Evolutionary conservation across 495 filamentous ascomycete species (phyloP), one percentile per base, ranked within the genome.

Genomic region (Hyphodiscus hymeniophilus): DNA sequence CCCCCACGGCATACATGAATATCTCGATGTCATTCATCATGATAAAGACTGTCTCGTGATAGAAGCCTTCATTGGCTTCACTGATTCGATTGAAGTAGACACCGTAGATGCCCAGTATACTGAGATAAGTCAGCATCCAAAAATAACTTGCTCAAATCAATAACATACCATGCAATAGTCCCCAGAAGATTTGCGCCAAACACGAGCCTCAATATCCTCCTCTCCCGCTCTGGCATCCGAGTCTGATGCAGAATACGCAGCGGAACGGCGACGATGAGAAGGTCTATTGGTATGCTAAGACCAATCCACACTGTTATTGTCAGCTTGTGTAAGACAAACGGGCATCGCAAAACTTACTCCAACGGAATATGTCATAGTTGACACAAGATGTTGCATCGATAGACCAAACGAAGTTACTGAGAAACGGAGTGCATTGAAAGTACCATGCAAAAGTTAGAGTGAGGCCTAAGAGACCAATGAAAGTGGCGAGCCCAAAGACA

Each of bases 11-110:
- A 33, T 56, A 56, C 47, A 50, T 51, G n/a, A 56, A 43, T 12
- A 51, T 51, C 20, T 56, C 52, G 22, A 56, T 50, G 40, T 56
- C 52, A 16, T 38, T 56, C 38, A 51, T 42, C 47, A 56, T 51
- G 4, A 56, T 20, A 10, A 22, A 56, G 2, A 42, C 18, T 1
- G 26, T 23, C 39, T 56, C 52, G 2, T 47, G 15, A 26, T 47
- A 56, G 42, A 44, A 51, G 13, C 6, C 17, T 7, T 56, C 42
- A 16, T 42, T 47, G 6, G 12, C 20, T 8, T 40, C 21, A 5
- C 15, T 5, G 12, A 23, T 43, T 13, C 52, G 41, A 8, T 22
- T 32, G 16, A 32, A 18, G 20, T 42, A 56, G 13, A 45, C 48
- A 5, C 52, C 52, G 17, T 42, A 56, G 18, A 56, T 51, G 1